A percentile compares a stretch with the other conserved stretches of the same genome.
Evolutionary conservation across 306 rosid genomes (phyloP).

Genomic region (Cicer arietinum): DNA sequence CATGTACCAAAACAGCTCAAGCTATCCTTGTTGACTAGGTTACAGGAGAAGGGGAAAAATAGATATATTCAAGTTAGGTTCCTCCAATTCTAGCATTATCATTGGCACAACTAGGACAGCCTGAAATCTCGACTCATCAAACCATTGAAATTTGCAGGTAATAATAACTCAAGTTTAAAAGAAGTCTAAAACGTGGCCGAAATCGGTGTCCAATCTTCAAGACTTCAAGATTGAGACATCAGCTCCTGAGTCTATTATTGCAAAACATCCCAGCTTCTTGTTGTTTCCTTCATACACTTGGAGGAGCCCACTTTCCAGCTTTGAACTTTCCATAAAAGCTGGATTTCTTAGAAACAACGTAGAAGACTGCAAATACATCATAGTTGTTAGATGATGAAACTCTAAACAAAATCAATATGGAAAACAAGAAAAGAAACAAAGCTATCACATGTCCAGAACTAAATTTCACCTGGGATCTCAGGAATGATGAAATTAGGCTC

Average conservation of each 20-base stretch:
- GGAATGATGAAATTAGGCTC: slow-evolving; percentile 68
- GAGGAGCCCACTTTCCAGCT: slow-evolving; percentile 84
- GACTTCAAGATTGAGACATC: slow-evolving; percentile 15
- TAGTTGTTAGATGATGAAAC: slow-evolving; percentile 38
- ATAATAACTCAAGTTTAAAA: neutral
- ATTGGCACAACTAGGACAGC: slow-evolving; percentile 18
- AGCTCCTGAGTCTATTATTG: slow-evolving; percentile 21
- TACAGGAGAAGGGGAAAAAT: neutral
- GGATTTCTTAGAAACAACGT: slow-evolving; percentile 77
- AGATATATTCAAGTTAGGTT: slow-evolving; percentile 28
- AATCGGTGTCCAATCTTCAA: slow-evolving; percentile 23
- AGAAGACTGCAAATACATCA: slow-evolving; percentile 71
- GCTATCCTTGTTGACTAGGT: neutral
- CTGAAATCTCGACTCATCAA: slow-evolving; percentile 38
- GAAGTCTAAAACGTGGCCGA: slow-evolving; percentile 14
- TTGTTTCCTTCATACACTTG: slow-evolving; percentile 45
- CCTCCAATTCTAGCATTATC: slow-evolving; percentile 22
- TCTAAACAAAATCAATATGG: slow-evolving; percentile 6
- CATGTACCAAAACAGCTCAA: slow-evolving; percentile 15
- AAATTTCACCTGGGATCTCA: slow-evolving; percentile 79
- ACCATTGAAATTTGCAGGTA: slow-evolving; percentile 27
- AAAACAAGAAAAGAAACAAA: neutral
- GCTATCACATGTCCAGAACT: neutral
- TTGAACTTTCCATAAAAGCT: slow-evolving; percentile 80
- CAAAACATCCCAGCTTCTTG: slow-evolving; percentile 19